Base-by-base conservation (phyloP, 2,329 filamentous ascomycete genomes). In the Ustulina deusta region DNA sequence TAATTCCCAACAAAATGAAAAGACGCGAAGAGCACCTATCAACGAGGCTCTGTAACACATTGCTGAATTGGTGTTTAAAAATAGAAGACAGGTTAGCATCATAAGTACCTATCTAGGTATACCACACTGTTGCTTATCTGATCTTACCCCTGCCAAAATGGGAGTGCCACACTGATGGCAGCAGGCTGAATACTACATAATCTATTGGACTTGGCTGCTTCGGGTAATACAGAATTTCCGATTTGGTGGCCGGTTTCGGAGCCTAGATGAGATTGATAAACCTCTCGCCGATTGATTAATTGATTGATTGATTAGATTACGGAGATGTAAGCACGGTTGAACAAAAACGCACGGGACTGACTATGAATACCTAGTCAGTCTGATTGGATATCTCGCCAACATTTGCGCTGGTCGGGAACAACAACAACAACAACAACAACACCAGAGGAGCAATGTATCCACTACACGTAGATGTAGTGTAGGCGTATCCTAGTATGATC, bases 261-360 rank as follows among this genome's bases (percentile, higher is more conserved):
- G 68, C 70, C 69, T 64, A 73, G 73, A 76, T 75, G 66, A 71
- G 71, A 75, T 75, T 75, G 74, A 76, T 76, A 66, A 66, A 61
- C 29, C 54, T 36, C 54, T 20, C 2, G 34, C 27, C 36, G 7
- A 29, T 13, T 25, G 54, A 49, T 54, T 20, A 51, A 49, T 36
- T 40, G 32, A 65, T 61, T 74, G 74, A 76, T 76, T 75, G 74
- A 76, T 77, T 70, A 77, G 75, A 77, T 76, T 75, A 71, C 58
- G 42, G 17, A 29, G 27, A 17, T 36, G 55, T 25, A 36, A 49
- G 48, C 34, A 63, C 63, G 49, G 42, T 57, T 36, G 11, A 34
- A 61, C 51, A 52, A 44, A 46, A 48, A 56, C 51, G 46, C 38
- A 46, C n/a, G 22, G 48, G 51, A n/a, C 29, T 15, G 4, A 5